A percentile compares a stretch with the other conserved stretches of the same genome.
Evolutionary conservation across 805 yeast genomes (phyloP).

Genomic region (Yarrowia yakushimensis): DNA sequence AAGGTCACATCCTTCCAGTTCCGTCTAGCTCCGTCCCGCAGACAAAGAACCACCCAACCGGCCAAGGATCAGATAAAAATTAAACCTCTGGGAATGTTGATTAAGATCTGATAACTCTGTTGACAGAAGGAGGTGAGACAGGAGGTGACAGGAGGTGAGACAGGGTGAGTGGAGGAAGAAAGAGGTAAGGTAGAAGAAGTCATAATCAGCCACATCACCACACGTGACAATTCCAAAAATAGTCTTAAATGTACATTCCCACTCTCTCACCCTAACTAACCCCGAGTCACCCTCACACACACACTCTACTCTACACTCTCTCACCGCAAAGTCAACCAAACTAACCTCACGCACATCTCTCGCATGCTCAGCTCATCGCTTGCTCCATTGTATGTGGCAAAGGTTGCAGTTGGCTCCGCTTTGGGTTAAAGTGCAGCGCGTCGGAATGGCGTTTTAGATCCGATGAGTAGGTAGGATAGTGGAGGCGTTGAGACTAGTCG

Average conservation of each 20-base stretch:
- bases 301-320: too few relatives aligned
- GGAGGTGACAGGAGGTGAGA: not conserved
- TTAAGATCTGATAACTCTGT: constrained; percentile 10
- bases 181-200: not conserved
- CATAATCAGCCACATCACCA: too few relatives aligned
- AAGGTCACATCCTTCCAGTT: too few relatives aligned
- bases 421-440: constrained; percentile 8
- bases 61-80: not conserved
- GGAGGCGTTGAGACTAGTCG: too few relatives aligned
- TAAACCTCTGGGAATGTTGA: not conserved
- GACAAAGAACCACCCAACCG: not conserved
- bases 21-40: too few relatives aligned
- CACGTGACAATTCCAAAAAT: too few relatives aligned
- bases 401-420: not conserved
- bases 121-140: constrained; percentile 4
- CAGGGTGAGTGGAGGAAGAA: too few relatives aligned
- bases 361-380: not conserved
- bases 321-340: too few relatives aligned
- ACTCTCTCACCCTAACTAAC: too few relatives aligned
- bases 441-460: not conserved
- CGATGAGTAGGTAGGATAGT: too few relatives aligned
- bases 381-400: constrained; percentile 10
- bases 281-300: too few relatives aligned
- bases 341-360: not conserved
- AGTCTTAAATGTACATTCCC: too few relatives aligned